Evolutionary conservation across 2,329 filamentous ascomycete species (phyloP).

Genomic region (Paracoccidioides brasiliensis): DNA sequence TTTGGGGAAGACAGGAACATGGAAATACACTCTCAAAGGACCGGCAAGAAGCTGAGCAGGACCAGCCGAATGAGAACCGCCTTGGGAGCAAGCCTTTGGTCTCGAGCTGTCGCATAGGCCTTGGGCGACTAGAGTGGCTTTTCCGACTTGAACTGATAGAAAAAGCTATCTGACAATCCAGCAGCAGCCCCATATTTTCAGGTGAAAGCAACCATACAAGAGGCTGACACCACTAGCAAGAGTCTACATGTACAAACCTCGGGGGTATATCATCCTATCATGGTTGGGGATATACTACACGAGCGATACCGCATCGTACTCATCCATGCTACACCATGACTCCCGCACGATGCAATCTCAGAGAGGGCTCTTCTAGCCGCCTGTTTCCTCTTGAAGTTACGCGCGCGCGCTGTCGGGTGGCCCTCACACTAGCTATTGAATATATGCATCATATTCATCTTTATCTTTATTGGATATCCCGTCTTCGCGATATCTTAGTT

Average conservation of each 20-base stretch:
- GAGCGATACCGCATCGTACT: slow-evolving; percentile 24
- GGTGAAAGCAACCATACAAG: neutral
- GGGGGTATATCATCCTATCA: slow-evolving; percentile 25
- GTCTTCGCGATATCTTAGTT: slow-evolving; percentile 17
- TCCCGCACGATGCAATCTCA: slow-evolving; percentile 12
- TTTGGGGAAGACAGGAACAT: neutral
- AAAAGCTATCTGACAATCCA: slow-evolving; percentile 2
- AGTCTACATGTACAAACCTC: slow-evolving; percentile 14
- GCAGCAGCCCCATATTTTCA: slow-evolving; percentile 1
- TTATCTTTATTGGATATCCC: slow-evolving; percentile 18
- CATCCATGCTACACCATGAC: slow-evolving; percentile 10
- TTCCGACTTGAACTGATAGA: neutral
- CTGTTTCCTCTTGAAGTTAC: slow-evolving; percentile 8
- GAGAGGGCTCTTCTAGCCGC: slow-evolving; percentile 9
- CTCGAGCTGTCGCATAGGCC: slow-evolving; percentile 2
- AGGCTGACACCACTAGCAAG: neutral
- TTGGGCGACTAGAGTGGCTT: neutral
- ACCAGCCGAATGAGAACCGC: slow-evolving; percentile 2
- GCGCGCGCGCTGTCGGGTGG: slow-evolving; percentile 9
- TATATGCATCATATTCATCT: slow-evolving; percentile 9
- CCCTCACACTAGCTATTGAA: slow-evolving; percentile 8
- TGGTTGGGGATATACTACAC: slow-evolving; percentile 21
- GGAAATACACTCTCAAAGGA: neutral
- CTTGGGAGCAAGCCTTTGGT: neutral
- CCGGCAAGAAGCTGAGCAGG: neutral